phyloP scores from a whole-genome alignment of 1,284 basidiomycete species.

The Irpex sp. region DNA sequence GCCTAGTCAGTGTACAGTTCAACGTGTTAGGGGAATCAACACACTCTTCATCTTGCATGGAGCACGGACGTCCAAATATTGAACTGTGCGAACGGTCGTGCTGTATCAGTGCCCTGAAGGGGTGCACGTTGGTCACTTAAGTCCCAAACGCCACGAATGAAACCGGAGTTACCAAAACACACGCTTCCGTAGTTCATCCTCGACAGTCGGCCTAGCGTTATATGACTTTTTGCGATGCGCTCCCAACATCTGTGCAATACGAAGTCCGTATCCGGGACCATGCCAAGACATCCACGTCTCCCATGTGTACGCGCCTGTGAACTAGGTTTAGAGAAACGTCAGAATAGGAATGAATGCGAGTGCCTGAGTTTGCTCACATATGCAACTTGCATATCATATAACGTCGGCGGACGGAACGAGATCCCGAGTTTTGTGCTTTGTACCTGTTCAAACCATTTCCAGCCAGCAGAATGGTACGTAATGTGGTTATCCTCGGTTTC shows the following conservation, averaged over 20 bases:
- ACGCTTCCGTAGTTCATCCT: conserved; percentile 53
- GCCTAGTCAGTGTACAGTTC: not conserved
- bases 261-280: conserved; percentile 40
- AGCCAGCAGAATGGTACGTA: conserved; percentile 16
- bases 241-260: conserved; percentile 41
- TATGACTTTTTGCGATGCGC: conserved; percentile 33
- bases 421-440: not conserved
- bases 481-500: conserved; percentile 12
- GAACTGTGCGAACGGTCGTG: not conserved
- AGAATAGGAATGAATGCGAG: not conserved
- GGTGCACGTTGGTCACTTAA: not conserved
- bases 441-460: conserved; percentile 4
- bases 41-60: conserved; percentile 79
- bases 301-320: not conserved
- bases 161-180: conserved; percentile 18
- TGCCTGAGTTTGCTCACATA: conserved; percentile 17
- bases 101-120: not conserved
- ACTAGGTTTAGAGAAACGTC: not conserved
- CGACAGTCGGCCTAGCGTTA: conserved; percentile 17
- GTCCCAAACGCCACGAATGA: not conserved
- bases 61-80: conserved; percentile 42
- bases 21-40: conserved; percentile 15
- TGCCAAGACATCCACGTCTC: not conserved
- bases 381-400: conserved; percentile 63
- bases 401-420: not conserved